A percentile compares a stretch with the other conserved stretches of the same genome.
Evolutionary conservation across 805 yeast genomes (phyloP).

Genomic region (Candida nemodendra): DNA sequence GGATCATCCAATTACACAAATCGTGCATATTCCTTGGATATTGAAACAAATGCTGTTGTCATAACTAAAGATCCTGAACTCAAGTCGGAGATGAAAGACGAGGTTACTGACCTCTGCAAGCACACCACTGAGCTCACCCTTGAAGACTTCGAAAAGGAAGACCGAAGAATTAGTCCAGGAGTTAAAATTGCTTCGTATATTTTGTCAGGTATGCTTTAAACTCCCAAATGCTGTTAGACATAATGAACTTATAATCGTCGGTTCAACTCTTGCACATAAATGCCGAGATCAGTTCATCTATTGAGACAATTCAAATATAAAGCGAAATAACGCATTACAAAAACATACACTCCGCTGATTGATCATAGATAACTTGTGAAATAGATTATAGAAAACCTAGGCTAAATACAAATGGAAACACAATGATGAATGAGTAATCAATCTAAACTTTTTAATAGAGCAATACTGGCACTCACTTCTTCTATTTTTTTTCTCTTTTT

Average conservation of each 20-base stretch:
- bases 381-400: neutral
- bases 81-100: slow-evolving; percentile 55
- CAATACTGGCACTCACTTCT: no score
- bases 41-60: slow-evolving; percentile 83
- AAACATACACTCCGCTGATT: no score
- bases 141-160: slow-evolving; percentile 61
- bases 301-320: no score
- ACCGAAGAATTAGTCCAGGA: slow-evolving; percentile 59
- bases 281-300: no score
- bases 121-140: slow-evolving; percentile 53
- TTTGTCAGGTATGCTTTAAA: slow-evolving; percentile 51
- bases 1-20: slow-evolving; percentile 95
- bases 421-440: no score
- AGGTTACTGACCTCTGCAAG: slow-evolving; percentile 57
- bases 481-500: no score
- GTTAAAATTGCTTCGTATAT: slow-evolving; percentile 67
- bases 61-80: slow-evolving; percentile 66
- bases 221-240: neutral
- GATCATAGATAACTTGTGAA: no score
- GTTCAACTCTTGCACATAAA: no score
- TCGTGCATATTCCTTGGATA: slow-evolving; percentile 81
- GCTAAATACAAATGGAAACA: slow-evolving; percentile 1
- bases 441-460: no score
- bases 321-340: no score
- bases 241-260: no score